A percentile compares a stretch with the other conserved stretches of the same genome.
Evolutionary conservation across 495 filamentous ascomycete species (phyloP).

Genomic region (Aspergillus bertholletiae): DNA sequence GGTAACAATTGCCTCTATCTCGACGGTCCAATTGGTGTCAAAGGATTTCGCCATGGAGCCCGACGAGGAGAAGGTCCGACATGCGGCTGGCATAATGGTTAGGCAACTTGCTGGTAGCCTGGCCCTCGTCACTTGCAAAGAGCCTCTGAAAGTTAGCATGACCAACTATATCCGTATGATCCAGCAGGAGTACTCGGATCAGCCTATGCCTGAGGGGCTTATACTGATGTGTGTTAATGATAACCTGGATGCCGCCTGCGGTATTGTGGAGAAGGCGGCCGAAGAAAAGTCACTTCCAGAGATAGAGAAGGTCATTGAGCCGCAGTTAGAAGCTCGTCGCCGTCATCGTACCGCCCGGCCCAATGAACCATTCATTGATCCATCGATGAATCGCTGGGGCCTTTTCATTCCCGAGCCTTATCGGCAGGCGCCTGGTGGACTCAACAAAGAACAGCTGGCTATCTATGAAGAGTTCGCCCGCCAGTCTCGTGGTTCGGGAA

Average conservation of each 20-base stretch:
- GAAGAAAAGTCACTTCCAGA: conserved; percentile 89
- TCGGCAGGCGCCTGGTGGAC: conserved; percentile 71
- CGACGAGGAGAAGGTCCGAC: conserved; percentile 79
- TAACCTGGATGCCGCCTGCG: conserved; percentile 89
- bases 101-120: conserved; percentile 88
- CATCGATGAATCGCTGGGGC: conserved; percentile 76
- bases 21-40: conserved; percentile 84
- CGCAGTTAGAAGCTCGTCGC: conserved; percentile 67
- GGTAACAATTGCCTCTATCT: conserved; percentile 95
- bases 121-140: conserved; percentile 96
- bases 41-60: conserved; percentile 95
- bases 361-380: conserved; percentile 79
- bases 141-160: conserved; percentile 92
- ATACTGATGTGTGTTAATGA: conserved; percentile 98
- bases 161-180: conserved; percentile 92
- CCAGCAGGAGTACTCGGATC: conserved; percentile 60
- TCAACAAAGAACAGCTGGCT: conserved; percentile 88
- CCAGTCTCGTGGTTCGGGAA: conserved; percentile 59
- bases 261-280: conserved; percentile 87
- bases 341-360: conserved; percentile 67
- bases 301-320: conserved; percentile 86
- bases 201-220: conserved; percentile 77
- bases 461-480: conserved; percentile 95
- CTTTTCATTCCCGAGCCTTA: conserved; percentile 87
- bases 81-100: conserved; percentile 85